A percentile compares a stretch with the other conserved stretches of the same genome.
Conservation (phyloP, 1,284 basidiomycete genomes). For the Coniferiporia weirii region DNA sequence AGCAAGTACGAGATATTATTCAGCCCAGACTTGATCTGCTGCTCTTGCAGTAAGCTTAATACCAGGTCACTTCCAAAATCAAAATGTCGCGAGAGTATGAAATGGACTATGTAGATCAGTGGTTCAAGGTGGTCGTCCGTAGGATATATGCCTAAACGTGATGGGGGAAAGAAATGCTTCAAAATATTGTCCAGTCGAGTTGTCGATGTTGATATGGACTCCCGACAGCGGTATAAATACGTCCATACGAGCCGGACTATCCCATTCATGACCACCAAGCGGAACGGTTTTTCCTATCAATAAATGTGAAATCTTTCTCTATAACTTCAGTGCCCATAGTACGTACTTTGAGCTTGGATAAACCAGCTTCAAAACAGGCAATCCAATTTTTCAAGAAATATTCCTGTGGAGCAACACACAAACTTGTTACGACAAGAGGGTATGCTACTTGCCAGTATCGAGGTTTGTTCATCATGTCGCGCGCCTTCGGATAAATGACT, state of each 20-base stretch:
- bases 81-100: constrained; percentile 78
- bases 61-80: constrained; percentile 85
- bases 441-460: constrained; percentile 90
- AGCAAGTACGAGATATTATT: constrained; percentile 41
- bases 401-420: constrained; percentile 86
- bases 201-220: constrained; percentile 73
- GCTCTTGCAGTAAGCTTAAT: constrained; percentile 73
- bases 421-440: constrained; percentile 76
- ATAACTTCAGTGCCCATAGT: not conserved
- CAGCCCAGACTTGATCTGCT: constrained; percentile 38
- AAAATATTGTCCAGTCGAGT: constrained; percentile 76
- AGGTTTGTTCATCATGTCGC: constrained; percentile 84
- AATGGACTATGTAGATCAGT: constrained; percentile 79
- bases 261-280: constrained; percentile 77
- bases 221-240: constrained; percentile 89
- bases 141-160: constrained; percentile 59
- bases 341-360: constrained; percentile 75
- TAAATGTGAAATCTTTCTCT: constrained; percentile 1
- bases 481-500: constrained; percentile 77
- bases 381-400: constrained; percentile 84
- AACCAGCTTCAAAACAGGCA: constrained; percentile 61
- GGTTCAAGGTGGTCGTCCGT: constrained; percentile 74
- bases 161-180: constrained; percentile 76
- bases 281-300: constrained; percentile 70
- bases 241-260: constrained; percentile 87